Base-by-base conservation (phyloP, 2,329 filamentous ascomycete species). In the Cercospora sp. region DNA sequence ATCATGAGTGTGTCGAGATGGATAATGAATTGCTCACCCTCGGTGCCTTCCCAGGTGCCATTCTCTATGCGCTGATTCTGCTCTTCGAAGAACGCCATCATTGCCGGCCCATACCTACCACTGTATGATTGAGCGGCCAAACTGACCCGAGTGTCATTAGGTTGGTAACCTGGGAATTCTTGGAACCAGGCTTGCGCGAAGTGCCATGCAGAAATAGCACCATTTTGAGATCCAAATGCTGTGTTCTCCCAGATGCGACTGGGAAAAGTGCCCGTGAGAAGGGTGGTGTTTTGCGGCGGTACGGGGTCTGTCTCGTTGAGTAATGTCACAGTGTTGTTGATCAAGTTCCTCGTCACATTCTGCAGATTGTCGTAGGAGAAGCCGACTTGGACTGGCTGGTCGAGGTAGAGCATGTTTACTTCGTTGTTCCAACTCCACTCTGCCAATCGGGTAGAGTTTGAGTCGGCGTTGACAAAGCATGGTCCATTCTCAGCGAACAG, bases 371-470 rank as follows among this genome's bases (percentile, higher is more conserved):
- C 79, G 72, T 87, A 88, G 51, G 82, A 85, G 71, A 87, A 83
- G 0, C 87, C 87, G 8, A 86, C 83, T 68, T 87, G 83, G 3
- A 82, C 83, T 0, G 86, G 89, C 78, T 90, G 87, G 70, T 91
- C 88, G 63, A 91, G 83, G 76, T 88, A 91, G 8, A 91, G 83
- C 77, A 83, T 80, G 65, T 83, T 83, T 53, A 80, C 79, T 31
- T 88, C 82, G 66, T 86, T 86, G 70, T 89, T 90, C 86, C 87
- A 90, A 0, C 85, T 86, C 80, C 84, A 88, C 3, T 86, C 83
- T 72, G 88, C 90, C 9, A 82, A 66, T 12, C 74, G 74, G 0
- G 80, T 82, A 0, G 78, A 79, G 69, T 86, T 87, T 0, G 83
- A 85, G 69, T 88, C 85, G 3, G 77, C 69, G 57, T 85, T 83